These are phyloP conservation scores for Saccharomyces paradoxus DNA, from an alignment of 805 yeast species.

Conservation along the genomic window DNA sequence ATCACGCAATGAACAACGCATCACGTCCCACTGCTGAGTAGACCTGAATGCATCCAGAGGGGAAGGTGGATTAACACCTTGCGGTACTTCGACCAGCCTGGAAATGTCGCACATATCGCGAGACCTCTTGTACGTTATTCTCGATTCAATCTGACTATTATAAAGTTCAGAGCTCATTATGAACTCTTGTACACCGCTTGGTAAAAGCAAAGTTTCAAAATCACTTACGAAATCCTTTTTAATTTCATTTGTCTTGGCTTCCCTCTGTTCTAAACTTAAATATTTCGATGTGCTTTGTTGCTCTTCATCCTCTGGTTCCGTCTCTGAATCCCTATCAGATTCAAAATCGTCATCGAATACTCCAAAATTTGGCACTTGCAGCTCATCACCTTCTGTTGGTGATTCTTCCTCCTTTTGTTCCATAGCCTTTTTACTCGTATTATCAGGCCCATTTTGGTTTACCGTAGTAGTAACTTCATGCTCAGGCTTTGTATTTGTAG, in stretches of 20 bases:
- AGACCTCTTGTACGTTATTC: constrained; percentile 23
- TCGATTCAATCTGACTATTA: constrained; percentile 15
- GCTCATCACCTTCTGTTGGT: constrained; percentile 1
- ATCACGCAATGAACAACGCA: constrained; percentile 17
- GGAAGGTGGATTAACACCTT: constrained; percentile 28
- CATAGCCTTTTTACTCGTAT: background rate
- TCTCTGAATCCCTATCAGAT: background rate
- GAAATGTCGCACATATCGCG: constrained; percentile 22
- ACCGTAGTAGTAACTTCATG: background rate
- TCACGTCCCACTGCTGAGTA: constrained; percentile 29
- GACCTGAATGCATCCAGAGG: constrained; percentile 31
- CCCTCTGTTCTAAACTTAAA: constrained; percentile 13
- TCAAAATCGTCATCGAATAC: background rate
- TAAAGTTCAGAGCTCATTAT: constrained; percentile 25
- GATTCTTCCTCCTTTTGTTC: constrained; percentile 1
- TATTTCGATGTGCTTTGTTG: constrained; percentile 2
- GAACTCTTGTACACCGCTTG: constrained; percentile 30
- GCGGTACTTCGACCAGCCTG: constrained; percentile 20
- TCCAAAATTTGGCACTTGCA: background rate
- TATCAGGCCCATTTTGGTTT: background rate
- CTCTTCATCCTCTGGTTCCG: constrained; percentile 9
- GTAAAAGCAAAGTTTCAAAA: constrained; percentile 19
- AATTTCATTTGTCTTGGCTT: constrained; percentile 5
- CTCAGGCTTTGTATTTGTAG: background rate
- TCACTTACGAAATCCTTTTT: constrained; percentile 12